phyloP scores from a whole-genome alignment of 768 basidiomycete species.

The Paxillus rubicundulus region DNA sequence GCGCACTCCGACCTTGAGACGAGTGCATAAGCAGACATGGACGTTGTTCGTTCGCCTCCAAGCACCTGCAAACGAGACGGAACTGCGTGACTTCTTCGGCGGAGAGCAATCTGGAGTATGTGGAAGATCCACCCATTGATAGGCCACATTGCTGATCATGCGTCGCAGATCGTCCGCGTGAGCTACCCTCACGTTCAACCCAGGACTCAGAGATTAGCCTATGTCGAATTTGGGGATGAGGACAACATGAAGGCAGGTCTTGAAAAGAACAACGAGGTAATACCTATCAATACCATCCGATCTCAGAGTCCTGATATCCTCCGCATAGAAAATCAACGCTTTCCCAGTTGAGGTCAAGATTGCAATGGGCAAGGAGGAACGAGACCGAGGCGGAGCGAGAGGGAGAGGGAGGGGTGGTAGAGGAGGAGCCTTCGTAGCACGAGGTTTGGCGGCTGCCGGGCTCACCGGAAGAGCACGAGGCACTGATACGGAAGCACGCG shows the following conservation, averaged over 20 bases:
- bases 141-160: slow-evolving; percentile 1
- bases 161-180: slow-evolving; percentile 62
- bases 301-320: slow-evolving; percentile 6
- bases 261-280: slow-evolving; percentile 69
- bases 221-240: slow-evolving; percentile 89
- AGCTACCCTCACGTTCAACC: slow-evolving; percentile 49
- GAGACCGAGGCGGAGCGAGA: slow-evolving; percentile 38
- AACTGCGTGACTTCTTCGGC: slow-evolving; percentile 74
- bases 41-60: slow-evolving; percentile 79
- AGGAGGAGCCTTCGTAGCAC: slow-evolving; percentile 53
- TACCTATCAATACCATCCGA: slow-evolving; percentile 12
- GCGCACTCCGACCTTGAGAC: slow-evolving; percentile 69
- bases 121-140: slow-evolving; percentile 7
- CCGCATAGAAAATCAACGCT: slow-evolving; percentile 65
- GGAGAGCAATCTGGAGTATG: slow-evolving; percentile 67
- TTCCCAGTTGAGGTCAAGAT: slow-evolving; percentile 63
- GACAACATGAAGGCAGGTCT: slow-evolving; percentile 80
- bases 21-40: slow-evolving; percentile 71
- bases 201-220: slow-evolving; percentile 62
- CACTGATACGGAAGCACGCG: slow-evolving; percentile 29
- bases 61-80: slow-evolving; percentile 52
- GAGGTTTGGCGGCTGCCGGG: slow-evolving; percentile 70
- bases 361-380: slow-evolving; percentile 55
- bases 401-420: slow-evolving; percentile 52
- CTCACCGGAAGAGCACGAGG: slow-evolving; percentile 41